Evolutionary conservation across 805 yeast species (phyloP), one percentile per base, ranked within the genome.

Genomic region (Teunomyces funiuensis): DNA sequence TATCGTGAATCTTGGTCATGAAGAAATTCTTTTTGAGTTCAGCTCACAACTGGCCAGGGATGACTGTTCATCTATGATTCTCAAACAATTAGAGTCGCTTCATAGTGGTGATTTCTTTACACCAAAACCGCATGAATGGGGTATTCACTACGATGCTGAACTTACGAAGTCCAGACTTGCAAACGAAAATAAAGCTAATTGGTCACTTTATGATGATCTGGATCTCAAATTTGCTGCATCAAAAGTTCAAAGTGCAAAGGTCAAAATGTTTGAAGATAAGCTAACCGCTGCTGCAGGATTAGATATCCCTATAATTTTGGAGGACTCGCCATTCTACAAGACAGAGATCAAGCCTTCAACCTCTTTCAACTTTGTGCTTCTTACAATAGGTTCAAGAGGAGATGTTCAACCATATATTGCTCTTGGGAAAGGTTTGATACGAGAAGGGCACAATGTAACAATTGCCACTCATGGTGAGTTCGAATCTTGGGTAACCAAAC

Each of bases 391-490:
- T 0, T 88, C 97, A 0, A 74, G 98, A 44, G 98, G 98, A 25
- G 98, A 91, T 63, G 97, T 91, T 5, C 98, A 91, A 63, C 98
- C 98, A 0, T 91, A 89, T 58, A 85, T 91, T 50, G 91, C 97
- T 0, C 64, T 91, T n/a, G 93, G 88, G 0, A 80, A 81, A 50
- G 96, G 90, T 0, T 68, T 91, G 31, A 61, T 79, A 36, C 70
- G 67, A 17, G 97, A 91, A 51, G 97, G 97, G 0, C 97, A 91
- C 57, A 61, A 63, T 14, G 95, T 88, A 1, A 80, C 81, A 19
- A 90, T 91, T 43, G 95, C 91, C 0, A 85, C 97, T 0, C 98
- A 91, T 61, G 54, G 52, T 0, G 98, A 91, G 59, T 91, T 90
- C 59, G 70, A 75, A 51, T 80, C 71, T 2, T 89, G 95, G 89